Evolutionary conservation across 2,329 filamentous ascomycete species (phyloP).

Genomic region (Pseudocercospora fuligena): DNA sequence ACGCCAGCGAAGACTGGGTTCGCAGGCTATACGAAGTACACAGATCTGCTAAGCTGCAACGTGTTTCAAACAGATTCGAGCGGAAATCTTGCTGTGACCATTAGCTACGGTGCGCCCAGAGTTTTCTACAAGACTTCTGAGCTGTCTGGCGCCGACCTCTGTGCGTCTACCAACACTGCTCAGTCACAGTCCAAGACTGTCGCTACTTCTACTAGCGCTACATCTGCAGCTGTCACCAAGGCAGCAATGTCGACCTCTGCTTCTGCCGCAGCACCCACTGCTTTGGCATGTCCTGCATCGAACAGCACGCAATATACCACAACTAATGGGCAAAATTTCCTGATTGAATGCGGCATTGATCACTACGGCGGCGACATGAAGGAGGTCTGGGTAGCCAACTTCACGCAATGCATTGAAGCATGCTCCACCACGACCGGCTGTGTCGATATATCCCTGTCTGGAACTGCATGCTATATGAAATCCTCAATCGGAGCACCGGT

Average conservation of each 20-base stretch:
- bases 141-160: constrained; percentile 46
- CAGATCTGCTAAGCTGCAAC: constrained; percentile 53
- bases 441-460: constrained; percentile 26
- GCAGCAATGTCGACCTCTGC: constrained; percentile 2
- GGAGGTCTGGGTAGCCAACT: constrained; percentile 23
- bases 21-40: constrained; percentile 22
- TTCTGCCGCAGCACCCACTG: not conserved
- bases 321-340: constrained; percentile 29
- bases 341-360: constrained; percentile 37
- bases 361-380: constrained; percentile 34
- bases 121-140: constrained; percentile 47
- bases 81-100: constrained; percentile 51
- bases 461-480: constrained; percentile 40
- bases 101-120: constrained; percentile 50
- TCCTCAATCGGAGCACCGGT: constrained; percentile 21
- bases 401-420: constrained; percentile 22
- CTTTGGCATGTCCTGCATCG: constrained; percentile 10
- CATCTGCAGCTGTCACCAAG: not conserved
- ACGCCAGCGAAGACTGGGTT: constrained; percentile 19
- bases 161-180: constrained; percentile 28
- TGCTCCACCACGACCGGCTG: constrained; percentile 18
- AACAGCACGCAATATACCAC: constrained; percentile 27
- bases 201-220: not conserved
- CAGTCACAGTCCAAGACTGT: not conserved
- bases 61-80: constrained; percentile 47